Conservation (phyloP, 441 rosid genomes). For the Erodium texanum region DNA sequence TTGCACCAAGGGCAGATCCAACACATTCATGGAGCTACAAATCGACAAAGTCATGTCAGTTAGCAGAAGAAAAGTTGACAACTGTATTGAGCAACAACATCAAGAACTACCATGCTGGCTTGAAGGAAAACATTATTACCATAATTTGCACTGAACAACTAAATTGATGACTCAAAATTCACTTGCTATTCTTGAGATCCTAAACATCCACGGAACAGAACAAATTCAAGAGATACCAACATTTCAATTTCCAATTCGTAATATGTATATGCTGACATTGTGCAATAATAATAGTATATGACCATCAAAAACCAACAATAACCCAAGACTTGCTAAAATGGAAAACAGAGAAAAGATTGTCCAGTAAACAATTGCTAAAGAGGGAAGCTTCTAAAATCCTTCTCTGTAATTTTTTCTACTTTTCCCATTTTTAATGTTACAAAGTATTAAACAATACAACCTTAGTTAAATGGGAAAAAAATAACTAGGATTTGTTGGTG, state of each 20-base stretch:
- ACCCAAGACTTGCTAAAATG: background rate
- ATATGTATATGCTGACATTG: no score
- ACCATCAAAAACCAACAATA: background rate
- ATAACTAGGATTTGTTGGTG: no score
- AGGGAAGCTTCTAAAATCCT: background rate
- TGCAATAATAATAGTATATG: no score
- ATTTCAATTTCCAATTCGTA: no score
- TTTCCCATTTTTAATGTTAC: background rate
- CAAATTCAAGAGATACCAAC: background rate
- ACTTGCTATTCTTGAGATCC: background rate
- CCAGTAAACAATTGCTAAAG: background rate
- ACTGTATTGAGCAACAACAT: no score
- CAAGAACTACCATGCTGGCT: no score
- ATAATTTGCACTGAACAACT: background rate
- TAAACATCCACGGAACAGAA: background rate
- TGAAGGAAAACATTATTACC: no score
- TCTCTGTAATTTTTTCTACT: background rate
- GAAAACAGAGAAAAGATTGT: background rate
- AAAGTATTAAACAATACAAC: no score
- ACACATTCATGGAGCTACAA: constrained; percentile 80
- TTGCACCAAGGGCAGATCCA: constrained; percentile 87
- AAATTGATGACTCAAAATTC: background rate
- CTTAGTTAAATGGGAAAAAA: no score
- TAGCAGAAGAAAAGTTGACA: no score
- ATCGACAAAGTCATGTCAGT: constrained; percentile 10